These are phyloP conservation scores for Trichosporon ovoides DNA, from an alignment of 1,284 basidiomycete genomes.

Conservation along the genomic window DNA sequence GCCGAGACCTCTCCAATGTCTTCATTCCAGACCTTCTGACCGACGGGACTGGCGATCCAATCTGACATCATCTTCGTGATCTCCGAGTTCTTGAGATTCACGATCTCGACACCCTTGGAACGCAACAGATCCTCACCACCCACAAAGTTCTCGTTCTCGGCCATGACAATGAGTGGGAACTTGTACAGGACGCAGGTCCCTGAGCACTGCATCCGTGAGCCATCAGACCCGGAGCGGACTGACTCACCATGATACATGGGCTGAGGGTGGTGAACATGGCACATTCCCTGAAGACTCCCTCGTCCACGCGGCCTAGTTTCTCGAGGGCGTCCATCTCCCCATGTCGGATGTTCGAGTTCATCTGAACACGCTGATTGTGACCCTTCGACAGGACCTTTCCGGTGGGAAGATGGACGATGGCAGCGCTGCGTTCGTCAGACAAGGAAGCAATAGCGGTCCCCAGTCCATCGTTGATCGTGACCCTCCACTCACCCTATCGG, in stretches of 20 bases:
- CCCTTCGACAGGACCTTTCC: slow-evolving; percentile 28
- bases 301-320: slow-evolving; percentile 31
- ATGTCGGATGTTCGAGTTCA: slow-evolving; percentile 28
- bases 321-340: slow-evolving; percentile 39
- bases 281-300: slow-evolving; percentile 30
- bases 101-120: slow-evolving; percentile 22
- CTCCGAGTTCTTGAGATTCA: slow-evolving; percentile 29
- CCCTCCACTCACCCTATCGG: slow-evolving; percentile 39
- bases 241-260: slow-evolving; percentile 30
- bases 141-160: slow-evolving; percentile 36
- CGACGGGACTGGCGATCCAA: slow-evolving; percentile 30
- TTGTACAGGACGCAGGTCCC: slow-evolving; percentile 31
- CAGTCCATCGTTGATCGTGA: neutral
- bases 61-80: slow-evolving; percentile 32
- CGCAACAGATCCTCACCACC: slow-evolving; percentile 27
- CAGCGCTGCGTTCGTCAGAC: slow-evolving; percentile 22
- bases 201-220: slow-evolving; percentile 21
- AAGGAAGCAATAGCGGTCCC: neutral
- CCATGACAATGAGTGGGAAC: slow-evolving; percentile 29
- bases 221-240: slow-evolving; percentile 1
- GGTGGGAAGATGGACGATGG: slow-evolving; percentile 34
- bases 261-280: slow-evolving; percentile 33
- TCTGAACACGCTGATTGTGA: slow-evolving; percentile 38
- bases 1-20: slow-evolving; percentile 33
- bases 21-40: slow-evolving; percentile 33